phyloP scores from a whole-genome alignment of 2,329 filamentous ascomycete species.

The Chrysoporthe puriensis region DNA sequence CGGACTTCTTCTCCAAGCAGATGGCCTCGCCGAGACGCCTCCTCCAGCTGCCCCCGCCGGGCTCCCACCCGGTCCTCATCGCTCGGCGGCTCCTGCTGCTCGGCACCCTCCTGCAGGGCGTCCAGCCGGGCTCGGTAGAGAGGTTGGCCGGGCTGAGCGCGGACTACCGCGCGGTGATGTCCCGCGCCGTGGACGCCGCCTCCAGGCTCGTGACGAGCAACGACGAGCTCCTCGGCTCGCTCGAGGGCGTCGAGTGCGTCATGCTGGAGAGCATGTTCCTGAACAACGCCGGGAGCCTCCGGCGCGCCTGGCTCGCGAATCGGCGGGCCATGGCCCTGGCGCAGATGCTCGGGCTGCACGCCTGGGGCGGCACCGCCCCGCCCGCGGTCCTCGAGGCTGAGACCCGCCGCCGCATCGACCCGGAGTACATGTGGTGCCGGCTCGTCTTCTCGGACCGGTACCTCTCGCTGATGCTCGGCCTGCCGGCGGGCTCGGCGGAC shows the following conservation, averaged over 20 bases:
- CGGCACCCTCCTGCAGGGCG: constrained; percentile 38
- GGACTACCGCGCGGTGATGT: constrained; percentile 32
- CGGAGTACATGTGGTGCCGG: constrained; percentile 49
- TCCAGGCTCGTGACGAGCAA: constrained; percentile 47
- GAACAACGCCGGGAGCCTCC: constrained; percentile 51
- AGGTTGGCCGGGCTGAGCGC: constrained; percentile 27
- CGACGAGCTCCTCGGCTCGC: constrained; percentile 47
- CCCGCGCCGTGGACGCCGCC: constrained; percentile 35
- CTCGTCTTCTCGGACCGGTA: constrained; percentile 51
- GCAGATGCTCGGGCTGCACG: constrained; percentile 29
- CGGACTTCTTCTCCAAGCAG: constrained; percentile 29
- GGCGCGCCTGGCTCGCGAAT: constrained; percentile 48
- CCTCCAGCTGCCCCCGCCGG: constrained; percentile 37
- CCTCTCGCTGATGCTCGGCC: constrained; percentile 51
- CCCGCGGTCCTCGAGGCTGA: constrained; percentile 35
- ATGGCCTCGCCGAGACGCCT: constrained; percentile 36
- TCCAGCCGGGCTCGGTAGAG: constrained; percentile 12
- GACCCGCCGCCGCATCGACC: constrained; percentile 36
- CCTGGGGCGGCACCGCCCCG: too few relatives aligned
- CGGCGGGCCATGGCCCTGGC: constrained; percentile 46
- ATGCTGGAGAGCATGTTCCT: constrained; percentile 52
- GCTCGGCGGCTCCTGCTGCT: constrained; percentile 41
- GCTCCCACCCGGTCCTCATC: constrained; percentile 41
- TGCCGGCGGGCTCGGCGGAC: constrained; percentile 44
- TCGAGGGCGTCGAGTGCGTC: constrained; percentile 56